Percentiles rank a stretch among this genome's conserved stretches.
phyloP scores from a whole-genome alignment of 495 filamentous ascomycete genomes.

The Trichoderma gamsii region DNA sequence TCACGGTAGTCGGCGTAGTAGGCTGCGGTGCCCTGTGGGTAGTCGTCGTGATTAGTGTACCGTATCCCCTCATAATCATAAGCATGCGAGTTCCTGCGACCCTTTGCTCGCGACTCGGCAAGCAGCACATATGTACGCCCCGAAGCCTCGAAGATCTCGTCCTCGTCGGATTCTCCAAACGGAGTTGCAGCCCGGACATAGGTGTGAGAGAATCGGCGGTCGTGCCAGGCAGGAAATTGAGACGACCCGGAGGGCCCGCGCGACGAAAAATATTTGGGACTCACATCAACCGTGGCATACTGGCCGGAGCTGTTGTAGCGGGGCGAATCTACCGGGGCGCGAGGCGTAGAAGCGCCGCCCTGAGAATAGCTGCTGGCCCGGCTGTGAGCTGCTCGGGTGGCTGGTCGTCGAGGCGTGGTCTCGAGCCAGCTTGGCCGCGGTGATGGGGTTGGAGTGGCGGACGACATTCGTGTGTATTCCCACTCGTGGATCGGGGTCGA shows the following conservation, averaged over 20 bases:
- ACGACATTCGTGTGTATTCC: slow-evolving; percentile 24
- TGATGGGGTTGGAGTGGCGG: slow-evolving; percentile 46
- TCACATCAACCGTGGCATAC: slow-evolving; percentile 53
- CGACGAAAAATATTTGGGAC: slow-evolving; percentile 33
- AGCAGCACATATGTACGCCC: slow-evolving; percentile 42
- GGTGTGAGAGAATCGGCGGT: slow-evolving; percentile 47
- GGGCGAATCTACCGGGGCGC: slow-evolving; percentile 39
- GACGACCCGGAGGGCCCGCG: slow-evolving; percentile 47
- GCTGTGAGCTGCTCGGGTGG: slow-evolving; percentile 30
- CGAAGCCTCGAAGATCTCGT: slow-evolving; percentile 50
- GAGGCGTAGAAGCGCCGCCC: slow-evolving; percentile 22
- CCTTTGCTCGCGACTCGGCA: slow-evolving; percentile 37
- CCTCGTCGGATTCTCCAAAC: slow-evolving; percentile 56
- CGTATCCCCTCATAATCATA: slow-evolving; percentile 44
- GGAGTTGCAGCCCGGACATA: slow-evolving; percentile 46
- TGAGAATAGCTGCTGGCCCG: slow-evolving; percentile 16
- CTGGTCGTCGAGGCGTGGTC: slow-evolving; percentile 38
- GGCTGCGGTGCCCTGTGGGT: slow-evolving; percentile 38
- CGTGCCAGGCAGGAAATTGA: slow-evolving; percentile 36
- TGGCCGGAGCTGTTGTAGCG: slow-evolving; percentile 50
- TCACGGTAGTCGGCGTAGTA: slow-evolving; percentile 27
- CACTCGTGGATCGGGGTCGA: slow-evolving; percentile 35
- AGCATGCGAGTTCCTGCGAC: slow-evolving; percentile 22
- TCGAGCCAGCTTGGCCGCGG: slow-evolving; percentile 28
- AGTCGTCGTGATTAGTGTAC: slow-evolving; percentile 52